Conservation (phyloP, 257 asterid species). For the Dorcoceras hygrometricum region DNA sequence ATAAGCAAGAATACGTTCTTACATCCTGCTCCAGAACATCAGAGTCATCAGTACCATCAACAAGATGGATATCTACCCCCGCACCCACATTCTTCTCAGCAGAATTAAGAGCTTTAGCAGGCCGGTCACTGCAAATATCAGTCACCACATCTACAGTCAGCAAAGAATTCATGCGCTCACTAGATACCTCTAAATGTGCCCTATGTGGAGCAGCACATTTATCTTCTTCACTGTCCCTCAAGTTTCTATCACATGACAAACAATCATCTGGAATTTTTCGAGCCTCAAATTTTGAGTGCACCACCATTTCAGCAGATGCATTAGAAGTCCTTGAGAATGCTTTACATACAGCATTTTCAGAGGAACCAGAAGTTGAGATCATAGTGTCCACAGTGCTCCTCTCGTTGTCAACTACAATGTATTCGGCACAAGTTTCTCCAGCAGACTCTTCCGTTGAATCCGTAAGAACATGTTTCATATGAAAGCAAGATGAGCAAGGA, state of each 20-base stretch:
- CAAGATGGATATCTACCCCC: conserved; percentile 41
- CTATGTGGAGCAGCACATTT: conserved; percentile 29
- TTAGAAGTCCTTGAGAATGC: conserved; percentile 46
- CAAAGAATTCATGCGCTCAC: conserved; percentile 32
- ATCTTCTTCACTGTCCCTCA: conserved; percentile 29
- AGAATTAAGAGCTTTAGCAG: conserved; percentile 25
- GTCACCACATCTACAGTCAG: conserved; percentile 31
- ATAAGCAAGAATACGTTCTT: conserved; percentile 32
- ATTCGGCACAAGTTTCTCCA: conserved; percentile 57
- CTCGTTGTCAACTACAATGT: conserved; percentile 34
- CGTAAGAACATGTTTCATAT: conserved; percentile 43
- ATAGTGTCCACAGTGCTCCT: conserved; percentile 42
- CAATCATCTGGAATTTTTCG: conserved; percentile 51
- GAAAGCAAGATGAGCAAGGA: conserved; percentile 70
- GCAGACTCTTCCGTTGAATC: conserved; percentile 61
- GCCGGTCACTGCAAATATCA: conserved; percentile 34
- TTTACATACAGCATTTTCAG: conserved; percentile 51
- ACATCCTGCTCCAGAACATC: conserved; percentile 92
- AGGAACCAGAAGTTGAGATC: conserved; percentile 47
- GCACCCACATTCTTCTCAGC: conserved; percentile 40
- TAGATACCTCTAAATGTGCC: conserved; percentile 30
- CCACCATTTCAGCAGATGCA: conserved; percentile 46
- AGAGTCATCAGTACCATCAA: conserved; percentile 67
- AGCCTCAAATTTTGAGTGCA: conserved; percentile 40
- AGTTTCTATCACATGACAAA: conserved; percentile 42